Percentiles rank a stretch among this genome's conserved stretches.
Conservation (phyloP, 2,329 filamentous ascomycete genomes). For the Diaporthe sp. region DNA sequence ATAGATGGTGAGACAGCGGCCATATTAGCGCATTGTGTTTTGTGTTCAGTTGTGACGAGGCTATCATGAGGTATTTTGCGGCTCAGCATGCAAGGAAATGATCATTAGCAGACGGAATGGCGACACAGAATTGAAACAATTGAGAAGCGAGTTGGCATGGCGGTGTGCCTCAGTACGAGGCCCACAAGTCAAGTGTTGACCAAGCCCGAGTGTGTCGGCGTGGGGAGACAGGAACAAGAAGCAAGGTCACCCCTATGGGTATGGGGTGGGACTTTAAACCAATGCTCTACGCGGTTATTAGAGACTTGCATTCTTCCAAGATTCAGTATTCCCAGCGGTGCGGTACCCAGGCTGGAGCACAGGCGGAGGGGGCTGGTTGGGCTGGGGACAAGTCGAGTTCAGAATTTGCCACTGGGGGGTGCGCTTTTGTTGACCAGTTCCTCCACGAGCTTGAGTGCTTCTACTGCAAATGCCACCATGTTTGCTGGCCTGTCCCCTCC, state of each 20-base stretch:
- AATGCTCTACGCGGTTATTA: not conserved
- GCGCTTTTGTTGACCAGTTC: slow-evolving; percentile 58
- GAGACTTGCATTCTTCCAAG: not conserved
- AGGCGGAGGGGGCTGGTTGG: too few relatives aligned
- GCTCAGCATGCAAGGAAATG: not conserved
- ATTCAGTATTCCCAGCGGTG: not conserved
- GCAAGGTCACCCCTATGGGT: not conserved
- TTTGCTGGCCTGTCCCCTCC: slow-evolving; percentile 66
- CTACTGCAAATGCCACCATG: slow-evolving; percentile 71
- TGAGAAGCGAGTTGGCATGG: not conserved
- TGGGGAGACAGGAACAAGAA: not conserved
- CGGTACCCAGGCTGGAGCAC: not conserved
- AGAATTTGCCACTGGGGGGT: slow-evolving; percentile 21
- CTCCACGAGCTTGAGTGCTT: slow-evolving; percentile 64
- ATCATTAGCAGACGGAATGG: not conserved
- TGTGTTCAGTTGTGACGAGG: not conserved
- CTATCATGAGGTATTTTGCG: not conserved
- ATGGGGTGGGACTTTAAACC: too few relatives aligned
- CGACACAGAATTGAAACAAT: not conserved
- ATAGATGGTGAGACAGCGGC: not conserved
- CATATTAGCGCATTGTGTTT: not conserved
- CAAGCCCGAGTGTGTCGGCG: not conserved
- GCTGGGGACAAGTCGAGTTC: not conserved
- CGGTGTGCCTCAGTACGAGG: too few relatives aligned
- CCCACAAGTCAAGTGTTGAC: not conserved